phyloP scores from a whole-genome alignment of 2,329 filamentous ascomycete species.

The Rutstroemia sp. region DNA sequence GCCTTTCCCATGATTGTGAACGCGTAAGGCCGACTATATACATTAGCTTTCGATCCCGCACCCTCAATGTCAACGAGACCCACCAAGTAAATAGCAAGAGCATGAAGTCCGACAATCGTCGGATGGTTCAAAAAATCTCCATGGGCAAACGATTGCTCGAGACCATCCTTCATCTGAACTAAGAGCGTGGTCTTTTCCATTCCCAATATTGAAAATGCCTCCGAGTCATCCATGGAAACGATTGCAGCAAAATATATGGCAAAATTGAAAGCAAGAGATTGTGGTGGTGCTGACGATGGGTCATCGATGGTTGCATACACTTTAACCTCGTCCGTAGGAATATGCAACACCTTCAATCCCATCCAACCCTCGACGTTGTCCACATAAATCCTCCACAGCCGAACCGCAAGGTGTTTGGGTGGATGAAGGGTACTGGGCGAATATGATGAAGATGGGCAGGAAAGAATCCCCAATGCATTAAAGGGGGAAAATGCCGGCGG shows the following conservation, averaged over 20 bases:
- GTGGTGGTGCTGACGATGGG: constrained; percentile 40
- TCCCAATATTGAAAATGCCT: constrained; percentile 20
- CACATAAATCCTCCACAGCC: constrained; percentile 57
- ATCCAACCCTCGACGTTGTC: constrained; percentile 58
- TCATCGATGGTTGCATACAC: constrained; percentile 50
- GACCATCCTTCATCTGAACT: constrained; percentile 37
- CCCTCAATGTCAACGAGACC: not conserved
- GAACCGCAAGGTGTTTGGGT: not conserved
- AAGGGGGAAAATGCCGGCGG: not conserved
- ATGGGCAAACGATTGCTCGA: constrained; percentile 43
- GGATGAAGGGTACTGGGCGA: not conserved
- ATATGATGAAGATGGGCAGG: not conserved
- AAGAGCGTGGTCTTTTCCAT: constrained; percentile 36
- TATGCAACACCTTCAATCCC: constrained; percentile 59
- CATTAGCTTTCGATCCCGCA: not conserved
- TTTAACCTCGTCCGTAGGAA: constrained; percentile 53
- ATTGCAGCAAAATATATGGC: constrained; percentile 43
- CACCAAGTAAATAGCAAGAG: constrained; percentile 44
- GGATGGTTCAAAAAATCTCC: constrained; percentile 44
- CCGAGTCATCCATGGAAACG: constrained; percentile 26
- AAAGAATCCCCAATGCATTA: not conserved
- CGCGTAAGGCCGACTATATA: constrained; percentile 37
- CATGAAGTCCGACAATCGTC: constrained; percentile 41
- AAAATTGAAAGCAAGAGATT: constrained; percentile 39
- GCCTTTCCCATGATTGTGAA: constrained; percentile 30